Evolutionary conservation across 768 basidiomycete genomes (phyloP), one percentile per base, ranked within the genome.

Genomic region (Clavulina sp.): DNA sequence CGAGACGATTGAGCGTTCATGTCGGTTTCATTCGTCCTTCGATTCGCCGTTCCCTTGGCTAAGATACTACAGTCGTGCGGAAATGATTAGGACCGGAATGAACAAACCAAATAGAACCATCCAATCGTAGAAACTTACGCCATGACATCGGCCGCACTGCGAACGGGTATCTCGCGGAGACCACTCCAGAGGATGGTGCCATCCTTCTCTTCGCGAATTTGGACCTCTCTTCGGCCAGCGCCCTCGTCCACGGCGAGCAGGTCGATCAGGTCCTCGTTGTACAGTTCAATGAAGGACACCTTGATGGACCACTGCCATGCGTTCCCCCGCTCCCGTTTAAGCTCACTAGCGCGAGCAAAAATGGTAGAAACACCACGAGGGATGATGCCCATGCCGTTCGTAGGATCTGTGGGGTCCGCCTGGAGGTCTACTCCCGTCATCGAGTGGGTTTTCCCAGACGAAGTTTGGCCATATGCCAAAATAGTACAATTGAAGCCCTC

Each of bases 1-100:
- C 95, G 83, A 36, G 93, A 96, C 1, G 86, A 91, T 64, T 95
- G 89, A 24, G 93, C 88, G 64, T 99, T 99, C 93, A 97, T 96
- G 62, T 89, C 87, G 30, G 95, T 99, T 65, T 92, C 87, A 56
- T 93, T 92, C 6, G 95, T 97, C 51, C 92, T 79, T 29, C 95
- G 76, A 40, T 93, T 83, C 16, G 85, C 75, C 5, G 89, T 83
- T 19, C 95, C 95, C 58, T 85, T 80, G 56, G 83, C 81, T 52
- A 99, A 77, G 51, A 91, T 76, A 62, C 86, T 89, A 63, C 2
- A 31, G 54, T 21, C 41, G 30, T n/a, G 26, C 24, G 47, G 29
- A 36, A 33, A 29, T 48, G 46, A 44, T 53, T 28, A 32, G 34
- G 23, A 26, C 19, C 19, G 19, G 21, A 7, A 31, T 5, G 23